Conservation (phyloP, 305 asterid genomes). For the Petunia hybrid region DNA sequence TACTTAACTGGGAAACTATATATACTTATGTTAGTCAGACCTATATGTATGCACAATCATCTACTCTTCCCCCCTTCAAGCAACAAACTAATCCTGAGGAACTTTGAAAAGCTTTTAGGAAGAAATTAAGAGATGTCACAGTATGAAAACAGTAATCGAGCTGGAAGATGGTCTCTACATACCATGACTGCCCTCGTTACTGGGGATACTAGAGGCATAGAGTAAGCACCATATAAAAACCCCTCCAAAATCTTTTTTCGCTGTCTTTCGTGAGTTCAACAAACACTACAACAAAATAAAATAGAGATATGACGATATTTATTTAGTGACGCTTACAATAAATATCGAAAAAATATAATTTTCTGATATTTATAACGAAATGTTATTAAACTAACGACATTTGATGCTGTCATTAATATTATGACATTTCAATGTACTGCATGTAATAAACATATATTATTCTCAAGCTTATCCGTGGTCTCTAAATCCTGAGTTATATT, state of each 20-base stretch:
- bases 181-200: constrained; percentile 39
- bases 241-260: neutral
- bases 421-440: no score
- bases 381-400: no score
- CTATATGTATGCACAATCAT: neutral
- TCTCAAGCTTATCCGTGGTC: no score
- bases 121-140: constrained; percentile 11
- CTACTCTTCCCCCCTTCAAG: neutral
- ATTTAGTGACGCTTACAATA: no score
- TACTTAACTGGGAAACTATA: neutral
- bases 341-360: no score
- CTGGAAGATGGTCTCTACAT: constrained; percentile 36
- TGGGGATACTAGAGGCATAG: constrained; percentile 37
- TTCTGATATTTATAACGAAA: neutral
- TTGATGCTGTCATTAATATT: no score
- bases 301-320: no score
- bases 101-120: neutral
- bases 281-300: no score
- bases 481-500: no score
- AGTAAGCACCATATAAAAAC: constrained; percentile 1
- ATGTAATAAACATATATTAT: no score
- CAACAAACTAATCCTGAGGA: neutral
- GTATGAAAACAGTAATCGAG: neutral
- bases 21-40: neutral
- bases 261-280: neutral